Evolutionary conservation across 169 alveolate species (phyloP).

Genomic region (Eimeria mitis): DNA sequence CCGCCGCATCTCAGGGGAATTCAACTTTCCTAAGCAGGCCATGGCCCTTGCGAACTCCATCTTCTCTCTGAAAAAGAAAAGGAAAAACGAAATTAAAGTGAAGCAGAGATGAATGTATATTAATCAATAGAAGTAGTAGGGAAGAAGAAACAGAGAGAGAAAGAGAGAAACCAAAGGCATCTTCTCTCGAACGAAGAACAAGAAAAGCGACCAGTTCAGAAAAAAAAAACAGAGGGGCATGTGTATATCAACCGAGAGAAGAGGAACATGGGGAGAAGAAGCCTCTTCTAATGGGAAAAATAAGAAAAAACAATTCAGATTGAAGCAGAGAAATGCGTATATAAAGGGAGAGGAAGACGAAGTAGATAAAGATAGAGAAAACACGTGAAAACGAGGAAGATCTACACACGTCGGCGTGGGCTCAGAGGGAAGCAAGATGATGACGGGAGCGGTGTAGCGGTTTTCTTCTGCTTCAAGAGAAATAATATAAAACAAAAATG

Average conservation of each 20-base stretch:
- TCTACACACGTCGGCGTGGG: slow-evolving; percentile 67
- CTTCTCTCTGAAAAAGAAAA: slow-evolving; percentile 66
- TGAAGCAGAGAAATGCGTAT: no score
- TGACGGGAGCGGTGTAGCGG: slow-evolving; percentile 80
- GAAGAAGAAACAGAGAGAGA: no score
- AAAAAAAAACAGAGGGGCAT: no score
- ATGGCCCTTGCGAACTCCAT: slow-evolving; percentile 82
- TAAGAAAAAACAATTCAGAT: no score
- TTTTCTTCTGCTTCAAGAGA: slow-evolving; percentile 15
- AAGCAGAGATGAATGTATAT: no score
- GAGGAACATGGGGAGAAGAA: no score
- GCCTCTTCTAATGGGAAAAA: no score
- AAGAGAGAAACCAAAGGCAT: no score
- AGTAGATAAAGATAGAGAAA: not conserved
- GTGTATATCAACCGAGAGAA: no score
- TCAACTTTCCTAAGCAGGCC: slow-evolving; percentile 81
- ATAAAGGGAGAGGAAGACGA: not conserved
- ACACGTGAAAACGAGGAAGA: not conserved
- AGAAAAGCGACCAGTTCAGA: no score
- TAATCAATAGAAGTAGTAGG: no score
- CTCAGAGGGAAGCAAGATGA: slow-evolving; percentile 72
- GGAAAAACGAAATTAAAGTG: not conserved
- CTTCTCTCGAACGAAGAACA: no score
- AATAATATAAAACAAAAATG: not conserved
- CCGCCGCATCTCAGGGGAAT: slow-evolving; percentile 76